Evolutionary conservation across 1,284 basidiomycete species (phyloP).

Genomic region (Rhodotorula mucilaginosa): DNA sequence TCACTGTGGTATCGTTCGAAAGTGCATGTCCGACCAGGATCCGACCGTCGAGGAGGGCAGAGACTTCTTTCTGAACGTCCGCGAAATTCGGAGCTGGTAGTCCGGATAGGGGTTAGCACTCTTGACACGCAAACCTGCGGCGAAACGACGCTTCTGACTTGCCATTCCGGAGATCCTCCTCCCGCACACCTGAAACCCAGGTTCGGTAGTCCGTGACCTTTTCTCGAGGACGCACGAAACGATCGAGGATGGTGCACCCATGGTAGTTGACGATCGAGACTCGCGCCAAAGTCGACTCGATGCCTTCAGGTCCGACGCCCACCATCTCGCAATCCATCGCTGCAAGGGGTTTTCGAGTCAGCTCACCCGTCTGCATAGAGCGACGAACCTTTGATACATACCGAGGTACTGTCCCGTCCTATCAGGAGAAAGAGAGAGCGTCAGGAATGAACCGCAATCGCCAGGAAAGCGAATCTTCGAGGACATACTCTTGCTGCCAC

Average conservation of each 20-base stretch:
- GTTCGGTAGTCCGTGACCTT: slow-evolving; percentile 92
- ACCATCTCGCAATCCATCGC: slow-evolving; percentile 98
- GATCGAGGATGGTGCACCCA: slow-evolving; percentile 76
- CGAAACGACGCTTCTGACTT: slow-evolving; percentile 44
- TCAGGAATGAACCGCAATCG: not conserved
- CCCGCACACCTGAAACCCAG: slow-evolving; percentile 81
- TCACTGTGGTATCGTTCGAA: slow-evolving; percentile 82
- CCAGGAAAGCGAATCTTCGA: not conserved
- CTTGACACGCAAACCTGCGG: too few relatives aligned
- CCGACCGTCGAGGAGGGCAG: slow-evolving; percentile 72
- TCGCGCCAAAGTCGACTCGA: slow-evolving; percentile 80
- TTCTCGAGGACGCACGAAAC: slow-evolving; percentile 82
- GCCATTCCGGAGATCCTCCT: slow-evolving; percentile 71
- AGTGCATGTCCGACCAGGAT: slow-evolving; percentile 93
- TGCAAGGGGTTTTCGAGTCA: not conserved
- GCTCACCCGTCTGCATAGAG: not conserved
- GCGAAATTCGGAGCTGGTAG: slow-evolving; percentile 69
- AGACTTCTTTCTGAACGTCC: slow-evolving; percentile 75
- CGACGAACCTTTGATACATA: not conserved
- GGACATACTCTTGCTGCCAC: slow-evolving; percentile 37
- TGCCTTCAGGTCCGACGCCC: slow-evolving; percentile 77
- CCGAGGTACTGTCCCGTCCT: slow-evolving; percentile 39
- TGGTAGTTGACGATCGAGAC: slow-evolving; percentile 90
- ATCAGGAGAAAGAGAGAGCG: not conserved
- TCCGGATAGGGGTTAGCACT: not conserved